Evolutionary conservation across 108 stramenopile species (phyloP).

Genomic region (Conticribra weissflogii): DNA sequence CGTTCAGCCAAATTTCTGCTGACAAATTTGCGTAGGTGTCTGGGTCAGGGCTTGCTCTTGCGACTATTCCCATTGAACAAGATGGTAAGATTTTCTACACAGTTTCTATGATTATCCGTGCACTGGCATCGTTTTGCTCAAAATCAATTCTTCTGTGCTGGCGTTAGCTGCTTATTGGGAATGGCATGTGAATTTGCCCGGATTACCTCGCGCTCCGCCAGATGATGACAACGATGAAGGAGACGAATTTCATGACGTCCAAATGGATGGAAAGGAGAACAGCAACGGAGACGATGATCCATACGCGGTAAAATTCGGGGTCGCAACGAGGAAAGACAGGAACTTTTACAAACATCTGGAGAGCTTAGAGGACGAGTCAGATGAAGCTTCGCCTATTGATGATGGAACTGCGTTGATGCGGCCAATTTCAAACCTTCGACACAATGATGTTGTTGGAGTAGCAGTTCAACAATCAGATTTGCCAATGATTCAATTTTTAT

Average conservation of each 20-base stretch:
- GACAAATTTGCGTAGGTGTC: too few relatives aligned
- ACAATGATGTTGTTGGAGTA: slow-evolving; percentile 79
- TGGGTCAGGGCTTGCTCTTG: slow-evolving; percentile 72
- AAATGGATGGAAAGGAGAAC: slow-evolving; percentile 42
- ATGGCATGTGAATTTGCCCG: slow-evolving; percentile 62
- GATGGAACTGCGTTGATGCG: slow-evolving; percentile 77
- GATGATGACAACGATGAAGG: slow-evolving; percentile 40
- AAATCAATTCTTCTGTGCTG: too few relatives aligned
- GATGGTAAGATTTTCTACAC: too few relatives aligned
- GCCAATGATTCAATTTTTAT: slow-evolving; percentile 85
- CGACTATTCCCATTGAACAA: slow-evolving; percentile 73
- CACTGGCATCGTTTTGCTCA: too few relatives aligned
- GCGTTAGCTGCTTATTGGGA: slow-evolving; percentile 94
- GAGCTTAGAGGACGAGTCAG: slow-evolving; percentile 58
- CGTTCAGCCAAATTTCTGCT: neutral
- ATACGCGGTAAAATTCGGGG: slow-evolving; percentile 71
- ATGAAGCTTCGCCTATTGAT: slow-evolving; percentile 28
- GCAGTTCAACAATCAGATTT: slow-evolving; percentile 85
- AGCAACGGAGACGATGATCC: slow-evolving; percentile 16
- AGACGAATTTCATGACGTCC: slow-evolving; percentile 23
- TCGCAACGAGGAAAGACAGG: slow-evolving; percentile 73
- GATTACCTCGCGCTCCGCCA: slow-evolving; percentile 24
- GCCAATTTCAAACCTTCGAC: slow-evolving; percentile 53
- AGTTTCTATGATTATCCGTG: too few relatives aligned
- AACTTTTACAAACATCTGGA: slow-evolving; percentile 64